phyloP scores from a whole-genome alignment of 345 rosid genomes.

The Corchorus olitorius region DNA sequence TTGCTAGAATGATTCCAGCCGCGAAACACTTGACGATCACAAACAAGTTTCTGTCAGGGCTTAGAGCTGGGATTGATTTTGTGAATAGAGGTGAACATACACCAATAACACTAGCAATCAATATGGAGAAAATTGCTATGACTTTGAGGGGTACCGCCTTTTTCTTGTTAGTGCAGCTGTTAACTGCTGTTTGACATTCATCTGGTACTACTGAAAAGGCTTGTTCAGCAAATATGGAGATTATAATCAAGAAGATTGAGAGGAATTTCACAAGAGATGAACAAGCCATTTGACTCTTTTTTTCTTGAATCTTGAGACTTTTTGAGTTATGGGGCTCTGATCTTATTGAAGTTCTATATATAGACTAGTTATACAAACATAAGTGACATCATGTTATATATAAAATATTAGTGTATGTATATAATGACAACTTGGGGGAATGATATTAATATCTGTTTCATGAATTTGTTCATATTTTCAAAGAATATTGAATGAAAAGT shows the following conservation, averaged over 20 bases:
- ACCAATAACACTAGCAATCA: constrained; percentile 65
- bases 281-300: constrained; percentile 17
- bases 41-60: constrained; percentile 56
- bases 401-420: background rate
- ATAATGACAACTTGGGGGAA: background rate
- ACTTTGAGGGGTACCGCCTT: constrained; percentile 22
- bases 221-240: constrained; percentile 20
- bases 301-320: background rate
- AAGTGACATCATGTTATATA: background rate
- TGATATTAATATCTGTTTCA: background rate
- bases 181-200: constrained; percentile 8
- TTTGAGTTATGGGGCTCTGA: background rate
- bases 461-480: no score
- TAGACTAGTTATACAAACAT: background rate
- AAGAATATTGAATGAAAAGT: no score
- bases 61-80: constrained; percentile 53
- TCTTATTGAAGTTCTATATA: background rate
- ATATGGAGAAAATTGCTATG: constrained; percentile 24
- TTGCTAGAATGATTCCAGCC: constrained; percentile 75
- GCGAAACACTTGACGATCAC: constrained; percentile 69
- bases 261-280: constrained; percentile 12
- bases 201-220: constrained; percentile 9
- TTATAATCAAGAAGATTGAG: constrained; percentile 24
- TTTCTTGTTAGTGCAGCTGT: constrained; percentile 15
- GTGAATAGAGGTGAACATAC: constrained; percentile 61